phyloP scores from a whole-genome alignment of 1,284 basidiomycete species.

The Sporisorium exsertum region DNA sequence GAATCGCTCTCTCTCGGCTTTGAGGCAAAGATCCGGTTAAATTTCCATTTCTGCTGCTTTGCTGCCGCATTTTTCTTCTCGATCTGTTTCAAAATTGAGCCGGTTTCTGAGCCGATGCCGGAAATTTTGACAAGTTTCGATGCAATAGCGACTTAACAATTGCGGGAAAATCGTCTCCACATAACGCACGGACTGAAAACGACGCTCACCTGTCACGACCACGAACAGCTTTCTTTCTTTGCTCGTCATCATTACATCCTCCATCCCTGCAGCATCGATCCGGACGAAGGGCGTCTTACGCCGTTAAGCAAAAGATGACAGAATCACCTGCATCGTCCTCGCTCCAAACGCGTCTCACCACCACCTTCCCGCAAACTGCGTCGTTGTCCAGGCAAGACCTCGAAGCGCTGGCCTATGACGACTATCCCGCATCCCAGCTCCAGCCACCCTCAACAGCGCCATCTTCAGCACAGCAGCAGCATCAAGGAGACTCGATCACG shows the following conservation, averaged over 20 bases:
- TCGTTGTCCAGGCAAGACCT: slow-evolving; percentile 53
- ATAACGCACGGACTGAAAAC: background rate
- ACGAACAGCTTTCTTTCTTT: background rate
- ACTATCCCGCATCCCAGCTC: slow-evolving; percentile 10
- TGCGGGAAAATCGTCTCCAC: background rate
- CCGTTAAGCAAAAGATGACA: slow-evolving; percentile 15
- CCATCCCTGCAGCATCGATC: background rate
- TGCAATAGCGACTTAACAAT: background rate
- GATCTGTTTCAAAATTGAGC: background rate
- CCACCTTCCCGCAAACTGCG: slow-evolving; percentile 51
- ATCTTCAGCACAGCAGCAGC: background rate
- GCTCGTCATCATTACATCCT: slow-evolving; percentile 2
- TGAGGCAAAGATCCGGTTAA: too few species aligned
- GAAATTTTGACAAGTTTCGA: too few species aligned
- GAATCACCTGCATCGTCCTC: slow-evolving; percentile 30
- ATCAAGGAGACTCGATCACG: slow-evolving; percentile 4
- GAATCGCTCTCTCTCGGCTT: too few species aligned
- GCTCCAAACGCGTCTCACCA: slow-evolving; percentile 45
- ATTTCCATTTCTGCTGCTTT: slow-evolving; percentile 1
- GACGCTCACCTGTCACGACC: background rate
- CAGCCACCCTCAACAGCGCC: background rate
- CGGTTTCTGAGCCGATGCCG: slow-evolving; percentile 14
- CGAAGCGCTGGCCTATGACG: slow-evolving; percentile 40
- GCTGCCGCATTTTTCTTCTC: background rate
- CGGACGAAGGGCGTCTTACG: background rate